Percentiles rank a stretch among this genome's conserved stretches.
Conservation (phyloP, 176 grass and related monocot genomes). For the Hordeum marinum region DNA sequence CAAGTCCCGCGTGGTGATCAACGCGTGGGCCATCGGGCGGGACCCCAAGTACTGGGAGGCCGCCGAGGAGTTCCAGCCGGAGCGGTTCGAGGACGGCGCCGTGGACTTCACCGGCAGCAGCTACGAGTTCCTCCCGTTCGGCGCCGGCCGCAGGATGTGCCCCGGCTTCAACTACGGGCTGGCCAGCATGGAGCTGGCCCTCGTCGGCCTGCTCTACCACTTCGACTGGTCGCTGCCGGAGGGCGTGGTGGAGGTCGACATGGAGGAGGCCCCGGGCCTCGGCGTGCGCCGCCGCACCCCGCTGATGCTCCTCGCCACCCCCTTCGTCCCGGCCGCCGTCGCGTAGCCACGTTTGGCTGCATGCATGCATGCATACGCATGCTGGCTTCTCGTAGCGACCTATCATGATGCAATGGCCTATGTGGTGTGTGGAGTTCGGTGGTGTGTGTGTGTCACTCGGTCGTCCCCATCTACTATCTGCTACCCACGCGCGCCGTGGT, state of each 20-base stretch:
- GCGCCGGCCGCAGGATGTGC: slow-evolving; percentile 34
- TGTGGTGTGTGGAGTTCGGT: no score
- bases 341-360: background rate
- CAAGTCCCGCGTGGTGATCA: slow-evolving; percentile 30
- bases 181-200: slow-evolving; percentile 36
- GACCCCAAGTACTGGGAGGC: slow-evolving; percentile 46
- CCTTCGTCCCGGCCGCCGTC: slow-evolving; percentile 12
- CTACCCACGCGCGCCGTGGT: background rate
- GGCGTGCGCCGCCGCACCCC: slow-evolving; percentile 39
- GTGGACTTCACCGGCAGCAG: slow-evolving; percentile 34
- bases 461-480: no score
- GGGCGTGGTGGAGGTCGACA: slow-evolving; percentile 23
- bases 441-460: background rate
- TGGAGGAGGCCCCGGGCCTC: slow-evolving; percentile 32
- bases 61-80: slow-evolving; percentile 50
- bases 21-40: slow-evolving; percentile 24
- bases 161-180: slow-evolving; percentile 43
- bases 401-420: background rate
- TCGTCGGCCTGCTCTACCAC: slow-evolving; percentile 29
- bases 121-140: slow-evolving; percentile 45
- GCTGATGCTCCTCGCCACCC: slow-evolving; percentile 31
- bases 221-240: slow-evolving; percentile 43
- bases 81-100: slow-evolving; percentile 26
- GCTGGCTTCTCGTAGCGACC: background rate
- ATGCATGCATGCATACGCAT: background rate